phyloP scores from a whole-genome alignment of 2,329 filamentous ascomycete genomes.

The Dendrostoma leiphaemia region DNA sequence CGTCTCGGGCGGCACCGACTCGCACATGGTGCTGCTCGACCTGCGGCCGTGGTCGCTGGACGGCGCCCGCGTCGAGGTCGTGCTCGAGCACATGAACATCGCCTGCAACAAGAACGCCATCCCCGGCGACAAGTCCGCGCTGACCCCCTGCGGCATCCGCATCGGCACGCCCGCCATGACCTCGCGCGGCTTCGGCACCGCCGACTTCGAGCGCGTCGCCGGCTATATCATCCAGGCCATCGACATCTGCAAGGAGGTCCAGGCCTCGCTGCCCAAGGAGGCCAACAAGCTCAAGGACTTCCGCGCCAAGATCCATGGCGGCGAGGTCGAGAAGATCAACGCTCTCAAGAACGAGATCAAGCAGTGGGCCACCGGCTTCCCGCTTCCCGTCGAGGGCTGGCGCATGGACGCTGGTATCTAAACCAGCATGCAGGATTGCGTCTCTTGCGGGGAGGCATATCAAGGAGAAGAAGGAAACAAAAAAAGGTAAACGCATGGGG shows the following conservation, averaged over 20 bases:
- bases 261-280: slow-evolving; percentile 84
- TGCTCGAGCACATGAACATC: slow-evolving; percentile 97
- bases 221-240: slow-evolving; percentile 86
- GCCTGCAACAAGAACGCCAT: slow-evolving; percentile 99
- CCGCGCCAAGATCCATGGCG: slow-evolving; percentile 83
- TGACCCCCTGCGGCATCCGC: slow-evolving; percentile 91
- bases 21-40: slow-evolving; percentile 95
- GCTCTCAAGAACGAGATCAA: slow-evolving; percentile 86
- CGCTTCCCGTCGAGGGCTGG: slow-evolving; percentile 81
- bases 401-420: slow-evolving; percentile 59
- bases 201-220: slow-evolving; percentile 89
- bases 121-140: slow-evolving; percentile 93
- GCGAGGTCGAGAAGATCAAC: slow-evolving; percentile 78
- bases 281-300: slow-evolving; percentile 99
- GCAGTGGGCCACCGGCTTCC: slow-evolving; percentile 84
- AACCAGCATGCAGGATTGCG: slow-evolving; percentile 26
- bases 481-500: no score
- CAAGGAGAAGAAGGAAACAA: no score
- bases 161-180: slow-evolving; percentile 99
- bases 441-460: no score
- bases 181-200: slow-evolving; percentile 85
- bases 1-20: slow-evolving; percentile 93
- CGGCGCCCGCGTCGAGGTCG: slow-evolving; percentile 90
- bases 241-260: slow-evolving; percentile 86
- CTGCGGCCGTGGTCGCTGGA: slow-evolving; percentile 85